Percentiles rank a stretch among this genome's conserved stretches.
These are phyloP conservation scores for Caloboletus firmus DNA, from an alignment of 1,284 basidiomycete genomes.

Conservation along the genomic window DNA sequence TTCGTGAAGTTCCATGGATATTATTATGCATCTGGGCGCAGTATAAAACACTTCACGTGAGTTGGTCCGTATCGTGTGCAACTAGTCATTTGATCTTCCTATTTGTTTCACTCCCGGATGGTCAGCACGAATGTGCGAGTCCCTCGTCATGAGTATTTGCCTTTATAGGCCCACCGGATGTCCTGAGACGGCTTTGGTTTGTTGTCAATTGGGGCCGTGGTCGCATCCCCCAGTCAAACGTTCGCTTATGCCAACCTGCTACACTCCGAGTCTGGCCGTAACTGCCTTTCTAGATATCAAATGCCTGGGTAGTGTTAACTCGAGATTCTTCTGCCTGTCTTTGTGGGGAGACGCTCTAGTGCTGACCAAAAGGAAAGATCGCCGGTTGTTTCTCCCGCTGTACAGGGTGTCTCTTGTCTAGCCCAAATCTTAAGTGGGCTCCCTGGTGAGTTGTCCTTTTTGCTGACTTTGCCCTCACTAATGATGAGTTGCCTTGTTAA, in stretches of 20 bases:
- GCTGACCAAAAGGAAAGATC: background rate
- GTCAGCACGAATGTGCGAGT: background rate
- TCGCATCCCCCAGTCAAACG: background rate
- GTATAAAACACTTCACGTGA: background rate
- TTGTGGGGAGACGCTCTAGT: background rate
- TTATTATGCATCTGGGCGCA: background rate
- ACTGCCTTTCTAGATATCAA: background rate
- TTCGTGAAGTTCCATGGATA: constrained; percentile 8
- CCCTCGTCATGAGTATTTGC: background rate
- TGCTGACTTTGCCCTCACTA: background rate
- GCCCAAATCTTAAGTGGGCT: background rate
- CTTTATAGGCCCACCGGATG: background rate
- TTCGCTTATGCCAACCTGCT: background rate
- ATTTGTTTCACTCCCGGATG: background rate
- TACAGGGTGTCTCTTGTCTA: background rate
- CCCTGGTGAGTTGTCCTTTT: constrained; percentile 1
- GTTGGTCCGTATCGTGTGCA: background rate
- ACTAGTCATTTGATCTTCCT: background rate
- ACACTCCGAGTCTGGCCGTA: background rate
- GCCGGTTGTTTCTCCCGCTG: background rate
- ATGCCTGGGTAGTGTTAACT: background rate
- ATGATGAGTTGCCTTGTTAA: background rate
- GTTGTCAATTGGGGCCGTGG: background rate
- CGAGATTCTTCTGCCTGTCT: background rate
- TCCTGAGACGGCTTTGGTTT: constrained; percentile 1